Conservation (phyloP, 192 early-diverging fungal species). For the Backusella parvicylindrica region DNA sequence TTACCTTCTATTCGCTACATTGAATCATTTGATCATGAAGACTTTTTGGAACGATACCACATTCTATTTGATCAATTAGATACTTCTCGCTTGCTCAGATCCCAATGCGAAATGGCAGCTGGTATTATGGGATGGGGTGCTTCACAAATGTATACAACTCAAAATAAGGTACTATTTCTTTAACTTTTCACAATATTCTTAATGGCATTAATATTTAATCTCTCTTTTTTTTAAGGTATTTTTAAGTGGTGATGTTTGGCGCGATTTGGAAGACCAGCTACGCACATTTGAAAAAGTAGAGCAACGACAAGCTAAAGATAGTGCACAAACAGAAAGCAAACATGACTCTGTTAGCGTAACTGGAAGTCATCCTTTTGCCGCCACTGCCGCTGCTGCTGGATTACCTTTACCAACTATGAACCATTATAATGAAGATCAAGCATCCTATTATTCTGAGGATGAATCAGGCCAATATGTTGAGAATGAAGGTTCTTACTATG, state of each 20-base stretch:
- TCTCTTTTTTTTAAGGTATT: slow-evolving; percentile 43
- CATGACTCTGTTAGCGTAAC: not conserved
- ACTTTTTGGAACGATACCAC: slow-evolving; percentile 71
- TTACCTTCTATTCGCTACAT: slow-evolving; percentile 67
- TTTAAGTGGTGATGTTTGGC: slow-evolving; percentile 59
- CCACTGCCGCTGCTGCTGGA: slow-evolving; percentile 17
- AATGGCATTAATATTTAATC: not conserved
- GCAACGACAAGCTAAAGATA: slow-evolving; percentile 36
- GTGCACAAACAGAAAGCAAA: not conserved
- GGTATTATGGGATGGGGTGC: slow-evolving; percentile 43
- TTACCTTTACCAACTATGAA: slow-evolving; percentile 8
- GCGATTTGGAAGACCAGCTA: slow-evolving; percentile 57
- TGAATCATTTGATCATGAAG: slow-evolving; percentile 58
- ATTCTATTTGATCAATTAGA: slow-evolving; percentile 21
- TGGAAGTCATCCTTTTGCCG: slow-evolving; percentile 4
- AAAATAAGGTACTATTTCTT: slow-evolving; percentile 13
- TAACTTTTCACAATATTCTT: not conserved
- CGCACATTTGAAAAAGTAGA: slow-evolving; percentile 59
- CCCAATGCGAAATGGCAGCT: slow-evolving; percentile 38
- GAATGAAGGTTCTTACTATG: slow-evolving; percentile 11
- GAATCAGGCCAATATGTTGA: slow-evolving; percentile 17
- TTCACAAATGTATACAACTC: slow-evolving; percentile 34
- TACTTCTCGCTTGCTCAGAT: slow-evolving; percentile 27
- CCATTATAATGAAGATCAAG: slow-evolving; percentile 21
- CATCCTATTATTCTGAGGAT: slow-evolving; percentile 35